These are phyloP conservation scores for Fusarium nygamai DNA, from an alignment of 2,329 filamentous ascomycete genomes.

Conservation along the genomic window DNA sequence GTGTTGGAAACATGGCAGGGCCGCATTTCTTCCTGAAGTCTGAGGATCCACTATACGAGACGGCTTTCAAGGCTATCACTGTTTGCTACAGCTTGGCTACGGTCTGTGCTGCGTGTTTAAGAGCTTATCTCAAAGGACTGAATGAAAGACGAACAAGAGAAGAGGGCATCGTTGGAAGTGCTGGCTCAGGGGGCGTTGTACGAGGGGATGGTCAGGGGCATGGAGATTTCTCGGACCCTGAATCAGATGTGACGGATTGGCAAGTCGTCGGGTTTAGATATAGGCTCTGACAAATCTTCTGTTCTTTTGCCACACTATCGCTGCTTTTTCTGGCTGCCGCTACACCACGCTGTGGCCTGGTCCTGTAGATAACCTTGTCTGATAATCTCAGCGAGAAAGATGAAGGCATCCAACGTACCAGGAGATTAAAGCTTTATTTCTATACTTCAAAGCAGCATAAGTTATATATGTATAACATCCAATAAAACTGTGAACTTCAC, in stretches of 20 bases:
- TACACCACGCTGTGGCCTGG: no score
- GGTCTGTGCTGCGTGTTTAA: constrained; percentile 53
- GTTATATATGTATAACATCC: background rate
- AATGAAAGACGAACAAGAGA: constrained; percentile 55
- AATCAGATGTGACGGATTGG: constrained; percentile 69
- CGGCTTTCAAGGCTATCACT: constrained; percentile 65
- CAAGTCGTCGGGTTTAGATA: constrained; percentile 68
- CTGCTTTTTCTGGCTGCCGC: no score
- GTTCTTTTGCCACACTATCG: no score
- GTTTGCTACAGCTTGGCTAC: constrained; percentile 65
- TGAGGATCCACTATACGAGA: constrained; percentile 62
- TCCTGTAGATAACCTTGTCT: background rate
- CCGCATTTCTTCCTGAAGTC: constrained; percentile 63
- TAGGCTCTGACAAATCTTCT: constrained; percentile 47
- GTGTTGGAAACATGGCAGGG: constrained; percentile 64
- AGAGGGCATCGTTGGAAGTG: constrained; percentile 58
- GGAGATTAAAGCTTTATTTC: background rate
- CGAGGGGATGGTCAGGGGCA: constrained; percentile 40
- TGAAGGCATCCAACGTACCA: no score
- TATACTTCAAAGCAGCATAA: background rate
- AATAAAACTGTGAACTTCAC: no score
- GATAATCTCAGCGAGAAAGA: background rate
- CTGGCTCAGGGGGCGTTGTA: constrained; percentile 53
- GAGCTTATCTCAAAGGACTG: constrained; percentile 58
- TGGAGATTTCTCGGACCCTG: constrained; percentile 47